phyloP scores from a whole-genome alignment of 2,329 filamentous ascomycete species.

The Arachnomyces sp. region DNA sequence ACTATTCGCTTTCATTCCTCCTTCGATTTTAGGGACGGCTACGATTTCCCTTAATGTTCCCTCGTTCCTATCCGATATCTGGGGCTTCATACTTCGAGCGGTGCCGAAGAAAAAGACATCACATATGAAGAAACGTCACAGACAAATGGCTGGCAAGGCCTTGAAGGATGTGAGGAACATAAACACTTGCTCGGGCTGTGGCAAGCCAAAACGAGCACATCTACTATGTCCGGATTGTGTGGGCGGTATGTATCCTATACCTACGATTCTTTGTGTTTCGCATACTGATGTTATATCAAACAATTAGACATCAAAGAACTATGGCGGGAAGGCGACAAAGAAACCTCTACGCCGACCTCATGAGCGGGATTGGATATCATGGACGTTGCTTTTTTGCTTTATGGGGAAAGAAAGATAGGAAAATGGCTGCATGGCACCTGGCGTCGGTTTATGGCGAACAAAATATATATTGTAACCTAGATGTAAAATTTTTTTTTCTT shows the following conservation, averaged over 20 bases:
- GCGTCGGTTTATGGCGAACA: slow-evolving; percentile 26
- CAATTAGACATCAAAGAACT: slow-evolving; percentile 38
- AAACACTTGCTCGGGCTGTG: slow-evolving; percentile 85
- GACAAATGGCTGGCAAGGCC: slow-evolving; percentile 92
- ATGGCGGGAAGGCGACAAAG: slow-evolving; percentile 33
- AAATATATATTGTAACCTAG: slow-evolving; percentile 8
- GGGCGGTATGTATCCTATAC: slow-evolving; percentile 52
- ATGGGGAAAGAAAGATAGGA: slow-evolving; percentile 19
- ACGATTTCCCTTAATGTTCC: slow-evolving; percentile 56
- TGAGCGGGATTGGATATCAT: slow-evolving; percentile 5
- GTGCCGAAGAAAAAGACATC: slow-evolving; percentile 99
- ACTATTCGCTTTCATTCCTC: slow-evolving; percentile 33
- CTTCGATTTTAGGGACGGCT: slow-evolving; percentile 49
- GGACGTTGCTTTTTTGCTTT: slow-evolving; percentile 18
- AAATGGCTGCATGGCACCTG: slow-evolving; percentile 28
- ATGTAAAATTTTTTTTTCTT: slow-evolving; percentile 1
- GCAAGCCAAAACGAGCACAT: slow-evolving; percentile 80
- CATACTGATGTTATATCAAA: background rate
- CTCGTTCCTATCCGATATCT: slow-evolving; percentile 69
- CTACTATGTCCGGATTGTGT: slow-evolving; percentile 82
- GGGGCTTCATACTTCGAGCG: slow-evolving; percentile 84
- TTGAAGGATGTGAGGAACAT: slow-evolving; percentile 82
- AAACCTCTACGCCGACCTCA: slow-evolving; percentile 11
- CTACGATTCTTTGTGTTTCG: background rate
- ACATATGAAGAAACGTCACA: slow-evolving; percentile 86